These are phyloP conservation scores for Penicillium angulare DNA, from an alignment of 495 filamentous ascomycete species.

Conservation along the genomic window DNA sequence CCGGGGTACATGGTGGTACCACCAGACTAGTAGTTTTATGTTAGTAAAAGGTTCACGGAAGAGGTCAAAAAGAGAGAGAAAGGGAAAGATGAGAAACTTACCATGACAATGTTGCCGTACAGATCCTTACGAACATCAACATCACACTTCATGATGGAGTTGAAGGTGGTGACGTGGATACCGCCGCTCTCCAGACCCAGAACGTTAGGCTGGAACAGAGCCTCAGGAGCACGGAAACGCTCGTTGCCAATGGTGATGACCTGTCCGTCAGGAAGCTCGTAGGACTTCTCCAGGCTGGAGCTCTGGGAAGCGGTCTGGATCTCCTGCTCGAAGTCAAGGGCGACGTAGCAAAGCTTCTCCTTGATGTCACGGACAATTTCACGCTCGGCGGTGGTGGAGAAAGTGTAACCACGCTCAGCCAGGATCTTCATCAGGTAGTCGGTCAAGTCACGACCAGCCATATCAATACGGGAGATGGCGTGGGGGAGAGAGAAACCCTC, in stretches of 20 bases:
- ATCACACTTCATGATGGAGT: conserved; percentile 99
- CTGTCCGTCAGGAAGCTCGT: conserved; percentile 98
- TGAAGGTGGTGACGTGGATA: conserved; percentile 99
- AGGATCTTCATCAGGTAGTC: conserved; percentile 99
- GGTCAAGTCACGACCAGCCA: conserved; percentile 99
- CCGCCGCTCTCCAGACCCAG: conserved; percentile 96
- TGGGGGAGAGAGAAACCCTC: conserved; percentile 99
- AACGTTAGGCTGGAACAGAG: conserved; percentile 98
- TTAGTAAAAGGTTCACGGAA: conserved; percentile 8
- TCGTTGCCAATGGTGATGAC: conserved; percentile 99
- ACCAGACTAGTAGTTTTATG: conserved; percentile 68
- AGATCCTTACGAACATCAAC: conserved; percentile 99
- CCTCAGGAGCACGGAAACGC: conserved; percentile 98
- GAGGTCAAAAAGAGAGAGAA: conserved; percentile 17
- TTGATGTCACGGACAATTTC: conserved; percentile 99
- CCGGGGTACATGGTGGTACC: conserved; percentile 99
- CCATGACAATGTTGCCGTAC: conserved; percentile 99
- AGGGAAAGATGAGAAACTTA: conserved; percentile 50
- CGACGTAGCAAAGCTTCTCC: conserved; percentile 99
- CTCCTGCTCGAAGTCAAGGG: conserved; percentile 99
- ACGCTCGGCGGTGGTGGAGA: conserved; percentile 99
- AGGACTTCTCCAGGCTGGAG: conserved; percentile 99
- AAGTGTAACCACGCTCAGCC: conserved; percentile 97
- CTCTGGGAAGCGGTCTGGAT: conserved; percentile 99
- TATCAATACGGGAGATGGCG: conserved; percentile 99